Percentiles rank a stretch among this genome's conserved stretches.
phyloP scores from a whole-genome alignment of 2,329 filamentous ascomycete genomes.

The Didymellaceae sp. region DNA sequence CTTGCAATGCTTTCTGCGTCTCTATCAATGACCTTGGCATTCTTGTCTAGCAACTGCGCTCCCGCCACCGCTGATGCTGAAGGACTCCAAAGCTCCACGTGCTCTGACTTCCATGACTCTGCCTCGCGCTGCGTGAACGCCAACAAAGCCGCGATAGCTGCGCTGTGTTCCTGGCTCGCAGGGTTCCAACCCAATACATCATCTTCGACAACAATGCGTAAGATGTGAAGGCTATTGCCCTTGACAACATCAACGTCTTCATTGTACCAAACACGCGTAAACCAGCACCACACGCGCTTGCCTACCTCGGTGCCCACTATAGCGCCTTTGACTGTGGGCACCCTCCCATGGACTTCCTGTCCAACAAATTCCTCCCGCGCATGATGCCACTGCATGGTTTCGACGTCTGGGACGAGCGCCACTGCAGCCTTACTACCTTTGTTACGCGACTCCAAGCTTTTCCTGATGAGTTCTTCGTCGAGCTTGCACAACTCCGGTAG shows the following conservation, averaged over 20 bases:
- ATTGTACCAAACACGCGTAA: slow-evolving; percentile 70
- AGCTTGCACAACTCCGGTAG: slow-evolving; percentile 66
- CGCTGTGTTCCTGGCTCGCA: slow-evolving; percentile 19
- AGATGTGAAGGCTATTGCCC: slow-evolving; percentile 72
- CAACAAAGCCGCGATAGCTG: slow-evolving; percentile 68
- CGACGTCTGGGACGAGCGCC: slow-evolving; percentile 71
- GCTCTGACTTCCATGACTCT: slow-evolving; percentile 70
- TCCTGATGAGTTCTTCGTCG: slow-evolving; percentile 69
- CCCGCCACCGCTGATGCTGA: slow-evolving; percentile 56
- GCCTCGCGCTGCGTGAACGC: slow-evolving; percentile 73
- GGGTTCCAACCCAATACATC: slow-evolving; percentile 36
- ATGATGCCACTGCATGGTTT: slow-evolving; percentile 77
- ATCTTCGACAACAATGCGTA: slow-evolving; percentile 72
- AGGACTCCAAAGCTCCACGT: slow-evolving; percentile 86
- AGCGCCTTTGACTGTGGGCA: slow-evolving; percentile 72
- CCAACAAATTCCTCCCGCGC: slow-evolving; percentile 81
- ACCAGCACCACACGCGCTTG: slow-evolving; percentile 74
- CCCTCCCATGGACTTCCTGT: slow-evolving; percentile 64
- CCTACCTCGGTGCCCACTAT: slow-evolving; percentile 61
- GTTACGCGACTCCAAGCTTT: slow-evolving; percentile 54
- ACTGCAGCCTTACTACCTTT: slow-evolving; percentile 59
- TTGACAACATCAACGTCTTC: slow-evolving; percentile 59
- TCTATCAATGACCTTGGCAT: slow-evolving; percentile 60
- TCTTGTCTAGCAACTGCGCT: slow-evolving; percentile 54
- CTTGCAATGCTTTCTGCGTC: slow-evolving; percentile 73